Evolutionary conservation across 371 early-diverging fungal genomes (phyloP).

Genomic region (Mortierella sp.): DNA sequence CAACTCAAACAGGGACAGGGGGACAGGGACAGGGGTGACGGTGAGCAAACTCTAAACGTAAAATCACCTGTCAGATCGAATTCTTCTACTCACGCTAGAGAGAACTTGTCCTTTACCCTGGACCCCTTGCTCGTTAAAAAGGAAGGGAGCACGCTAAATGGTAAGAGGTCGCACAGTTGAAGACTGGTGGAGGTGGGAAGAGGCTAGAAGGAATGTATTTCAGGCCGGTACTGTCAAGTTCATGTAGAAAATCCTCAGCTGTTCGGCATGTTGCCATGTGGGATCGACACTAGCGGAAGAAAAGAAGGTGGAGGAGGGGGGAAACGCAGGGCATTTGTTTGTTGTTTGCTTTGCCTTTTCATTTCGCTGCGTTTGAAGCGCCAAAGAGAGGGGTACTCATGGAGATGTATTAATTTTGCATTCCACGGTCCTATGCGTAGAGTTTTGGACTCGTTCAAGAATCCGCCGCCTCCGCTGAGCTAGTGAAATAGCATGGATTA

Average conservation of each 20-base stretch:
- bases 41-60: not conserved
- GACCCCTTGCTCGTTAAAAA: not conserved
- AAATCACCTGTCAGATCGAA: not conserved
- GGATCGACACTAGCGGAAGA: constrained; percentile 4
- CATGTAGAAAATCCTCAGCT: not conserved
- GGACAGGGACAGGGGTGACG: no score
- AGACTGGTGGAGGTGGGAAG: not conserved
- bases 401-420: not conserved
- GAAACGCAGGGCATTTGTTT: not conserved
- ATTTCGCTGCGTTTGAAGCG: constrained; percentile 3
- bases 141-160: not conserved
- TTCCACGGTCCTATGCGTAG: constrained; percentile 1
- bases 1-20: not conserved
- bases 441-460: not conserved
- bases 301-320: not conserved
- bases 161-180: not conserved
- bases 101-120: not conserved
- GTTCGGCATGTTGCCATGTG: constrained; percentile 9
- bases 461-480: not conserved
- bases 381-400: not conserved
- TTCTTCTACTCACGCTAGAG: not conserved
- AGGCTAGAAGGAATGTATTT: not conserved
- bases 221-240: not conserved
- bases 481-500: not conserved
- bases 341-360: not conserved